Evolutionary conservation across 257 asterid species (phyloP).

Genomic region (Solanum infundibuliforme): DNA sequence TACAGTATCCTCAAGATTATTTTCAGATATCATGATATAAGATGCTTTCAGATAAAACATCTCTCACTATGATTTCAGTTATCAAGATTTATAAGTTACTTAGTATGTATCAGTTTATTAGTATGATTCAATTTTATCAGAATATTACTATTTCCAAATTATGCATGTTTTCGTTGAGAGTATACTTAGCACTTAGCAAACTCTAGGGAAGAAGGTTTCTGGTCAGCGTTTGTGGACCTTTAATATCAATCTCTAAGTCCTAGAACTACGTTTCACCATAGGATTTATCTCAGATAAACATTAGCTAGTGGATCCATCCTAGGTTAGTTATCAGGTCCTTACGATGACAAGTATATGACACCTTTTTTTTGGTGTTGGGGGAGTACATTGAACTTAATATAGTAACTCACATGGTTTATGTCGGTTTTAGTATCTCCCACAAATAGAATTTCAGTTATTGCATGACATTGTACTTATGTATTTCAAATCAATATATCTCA

Average conservation of each 20-base stretch:
- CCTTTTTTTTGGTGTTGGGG: background rate
- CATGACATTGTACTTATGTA: background rate
- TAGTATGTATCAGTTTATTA: background rate
- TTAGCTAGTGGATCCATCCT: background rate
- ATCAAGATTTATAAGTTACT: background rate
- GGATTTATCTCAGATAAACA: too few species aligned
- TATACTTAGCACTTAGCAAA: too few species aligned
- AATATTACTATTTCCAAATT: too few species aligned
- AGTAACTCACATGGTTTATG: background rate
- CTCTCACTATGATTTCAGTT: too few species aligned
- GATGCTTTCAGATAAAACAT: background rate
- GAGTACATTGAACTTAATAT: background rate
- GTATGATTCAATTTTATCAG: too few species aligned
- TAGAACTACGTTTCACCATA: too few species aligned
- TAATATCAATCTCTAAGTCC: background rate
- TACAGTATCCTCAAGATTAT: too few species aligned
- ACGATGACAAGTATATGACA: background rate
- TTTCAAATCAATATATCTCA: background rate
- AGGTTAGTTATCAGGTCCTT: background rate
- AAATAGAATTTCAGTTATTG: background rate
- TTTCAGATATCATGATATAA: background rate
- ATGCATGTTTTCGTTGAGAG: too few species aligned
- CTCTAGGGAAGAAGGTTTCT: background rate
- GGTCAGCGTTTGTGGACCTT: background rate
- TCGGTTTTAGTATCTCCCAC: background rate